These are phyloP conservation scores for Xylariales sp. DNA, from an alignment of 2,329 filamentous ascomycete species.

Conservation along the genomic window DNA sequence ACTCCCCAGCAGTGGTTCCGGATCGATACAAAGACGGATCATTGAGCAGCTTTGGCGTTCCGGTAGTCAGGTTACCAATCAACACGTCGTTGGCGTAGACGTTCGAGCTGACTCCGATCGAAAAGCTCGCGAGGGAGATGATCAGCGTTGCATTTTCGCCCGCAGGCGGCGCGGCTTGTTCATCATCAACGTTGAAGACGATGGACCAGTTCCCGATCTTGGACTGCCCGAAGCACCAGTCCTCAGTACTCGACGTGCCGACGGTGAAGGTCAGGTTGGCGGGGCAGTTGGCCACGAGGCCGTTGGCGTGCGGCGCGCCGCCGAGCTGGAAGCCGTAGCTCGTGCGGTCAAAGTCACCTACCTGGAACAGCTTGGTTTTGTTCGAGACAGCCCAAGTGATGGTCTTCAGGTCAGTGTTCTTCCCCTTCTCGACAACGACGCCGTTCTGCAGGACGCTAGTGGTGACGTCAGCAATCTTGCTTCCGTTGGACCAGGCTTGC, in stretches of 20 bases:
- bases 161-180: background rate
- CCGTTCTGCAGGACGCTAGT: conserved; percentile 37
- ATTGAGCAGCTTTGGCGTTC: conserved; percentile 26
- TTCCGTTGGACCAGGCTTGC: conserved; percentile 45
- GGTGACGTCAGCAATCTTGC: conserved; percentile 35
- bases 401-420: conserved; percentile 29
- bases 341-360: conserved; percentile 43
- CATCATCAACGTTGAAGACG: conserved; percentile 18
- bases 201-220: conserved; percentile 30
- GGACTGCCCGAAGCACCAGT: conserved; percentile 47
- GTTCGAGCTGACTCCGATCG: conserved; percentile 31
- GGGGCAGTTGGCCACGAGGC: conserved; percentile 36
- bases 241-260: conserved; percentile 28
- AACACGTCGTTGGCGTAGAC: conserved; percentile 33
- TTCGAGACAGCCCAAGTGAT: conserved; percentile 34
- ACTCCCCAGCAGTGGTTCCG: conserved; percentile 42
- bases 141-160: conserved; percentile 29
- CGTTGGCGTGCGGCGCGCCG: conserved; percentile 39
- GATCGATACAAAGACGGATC: conserved; percentile 43
- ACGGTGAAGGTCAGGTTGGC: conserved; percentile 41
- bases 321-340: conserved; percentile 37
- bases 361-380: conserved; percentile 38
- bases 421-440: conserved; percentile 27
- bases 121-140: conserved; percentile 39
- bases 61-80: conserved; percentile 33